Evolutionary conservation across 116 monocot species (phyloP), one percentile per base, ranked within the genome.

Genomic region (Iris pallida): DNA sequence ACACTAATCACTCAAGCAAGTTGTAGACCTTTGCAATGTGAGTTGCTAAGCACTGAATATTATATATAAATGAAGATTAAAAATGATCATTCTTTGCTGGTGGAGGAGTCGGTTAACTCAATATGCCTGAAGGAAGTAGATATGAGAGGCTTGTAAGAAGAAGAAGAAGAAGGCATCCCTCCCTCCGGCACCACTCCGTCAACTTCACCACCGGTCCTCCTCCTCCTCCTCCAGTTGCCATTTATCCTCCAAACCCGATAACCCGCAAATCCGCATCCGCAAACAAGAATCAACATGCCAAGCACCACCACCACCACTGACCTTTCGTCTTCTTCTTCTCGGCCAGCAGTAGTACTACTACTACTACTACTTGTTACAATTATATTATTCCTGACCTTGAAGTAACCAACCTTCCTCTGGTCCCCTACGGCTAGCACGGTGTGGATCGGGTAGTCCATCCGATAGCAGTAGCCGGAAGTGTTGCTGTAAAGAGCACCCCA

Each of bases 401-500:
- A 95, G 70, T 88, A 95, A 0, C 91, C 95, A 12, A 67, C 10
- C 68, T 75, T 83, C 57, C 55, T 73, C 19, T 71, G 70, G 64
- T 82, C 81, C 8, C 66, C 82, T 4, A 53, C 76, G 17, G 16
- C 81, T 10, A 80, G 47, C 72, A 95, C n/a, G 41, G 86, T 83
- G 78, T 91, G 75, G 2, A 84, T 61, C 57, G 90, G 91, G 64
- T 88, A 95, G n/a, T 82, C 74, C 62, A 95, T 74, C 41, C 49
- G 55, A 66, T 90, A 95, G 59, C 95, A 95, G 20, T 53, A 73
- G 1, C 86, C 78, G 5, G 81, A 69, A 0, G 53, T 75, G 75
- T 88, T 91, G 78, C 74, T 83, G 69, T 84, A 91, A 63, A 95
- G 45, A 4, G 84, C 85, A 9, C 85, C 94, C 89, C 94, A 89